phyloP scores from a whole-genome alignment of 2,329 filamentous ascomycete species.

The Fusarium kyushuense region DNA sequence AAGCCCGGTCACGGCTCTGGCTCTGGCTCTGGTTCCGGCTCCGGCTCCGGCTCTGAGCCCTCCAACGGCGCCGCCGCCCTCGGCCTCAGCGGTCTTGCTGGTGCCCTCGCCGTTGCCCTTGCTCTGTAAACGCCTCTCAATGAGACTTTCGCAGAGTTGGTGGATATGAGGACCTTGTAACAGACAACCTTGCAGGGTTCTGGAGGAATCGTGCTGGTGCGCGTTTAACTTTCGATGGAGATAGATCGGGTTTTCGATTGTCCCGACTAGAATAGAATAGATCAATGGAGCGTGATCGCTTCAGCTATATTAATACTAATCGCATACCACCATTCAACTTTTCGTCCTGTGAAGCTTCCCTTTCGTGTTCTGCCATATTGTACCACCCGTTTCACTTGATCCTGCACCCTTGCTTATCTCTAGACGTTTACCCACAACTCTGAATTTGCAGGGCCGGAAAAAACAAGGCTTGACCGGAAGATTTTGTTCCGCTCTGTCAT shows the following conservation, averaged over 20 bases:
- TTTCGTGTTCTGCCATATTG: neutral
- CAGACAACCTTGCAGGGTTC: slow-evolving; percentile 14
- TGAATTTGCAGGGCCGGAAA: neutral
- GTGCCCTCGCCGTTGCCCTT: slow-evolving; percentile 41
- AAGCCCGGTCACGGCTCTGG: slow-evolving; percentile 29
- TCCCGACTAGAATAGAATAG: slow-evolving; percentile 39
- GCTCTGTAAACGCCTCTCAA: slow-evolving; percentile 40
- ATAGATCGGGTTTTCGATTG: slow-evolving; percentile 35
- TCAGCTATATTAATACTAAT: slow-evolving; percentile 48
- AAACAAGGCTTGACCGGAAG: neutral
- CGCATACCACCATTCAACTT: slow-evolving; percentile 32
- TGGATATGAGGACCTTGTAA: slow-evolving; percentile 24
- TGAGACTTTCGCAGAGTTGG: slow-evolving; percentile 8
- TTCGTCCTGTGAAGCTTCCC: neutral
- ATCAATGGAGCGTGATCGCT: slow-evolving; percentile 40
- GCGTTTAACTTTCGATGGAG: slow-evolving; percentile 41
- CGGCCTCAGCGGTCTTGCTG: slow-evolving; percentile 42
- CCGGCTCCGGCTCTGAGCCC: slow-evolving; percentile 18
- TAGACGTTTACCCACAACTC: neutral
- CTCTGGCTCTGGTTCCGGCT: slow-evolving; percentile 10
- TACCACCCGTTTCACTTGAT: neutral
- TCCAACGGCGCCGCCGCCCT: slow-evolving; percentile 39
- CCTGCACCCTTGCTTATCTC: slow-evolving; percentile 1
- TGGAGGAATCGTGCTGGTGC: slow-evolving; percentile 42
- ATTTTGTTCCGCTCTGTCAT: neutral